Evolutionary conservation across 2,329 filamentous ascomycete genomes (phyloP).

Genomic region (Beauveria brongniartii): DNA sequence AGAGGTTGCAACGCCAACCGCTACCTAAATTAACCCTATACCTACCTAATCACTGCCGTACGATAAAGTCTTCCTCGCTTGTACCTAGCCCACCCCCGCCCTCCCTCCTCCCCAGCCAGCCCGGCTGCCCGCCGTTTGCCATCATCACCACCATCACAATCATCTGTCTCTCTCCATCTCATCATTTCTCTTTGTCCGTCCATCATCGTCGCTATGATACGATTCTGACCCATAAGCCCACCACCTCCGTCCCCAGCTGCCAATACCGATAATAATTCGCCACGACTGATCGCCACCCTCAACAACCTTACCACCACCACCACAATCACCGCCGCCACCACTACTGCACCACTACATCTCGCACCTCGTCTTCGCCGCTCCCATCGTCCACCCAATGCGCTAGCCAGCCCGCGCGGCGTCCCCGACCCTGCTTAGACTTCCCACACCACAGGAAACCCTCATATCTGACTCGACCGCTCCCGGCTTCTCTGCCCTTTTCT

Average conservation of each 20-base stretch:
- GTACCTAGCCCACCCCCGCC: neutral
- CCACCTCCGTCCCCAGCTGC: neutral
- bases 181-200: neutral
- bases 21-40: no score
- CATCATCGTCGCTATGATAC: neutral
- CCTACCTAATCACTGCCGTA: no score
- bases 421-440: neutral
- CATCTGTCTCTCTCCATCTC: neutral
- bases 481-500: neutral
- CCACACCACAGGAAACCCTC: neutral
- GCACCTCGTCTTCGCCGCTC: neutral
- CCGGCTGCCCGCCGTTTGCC: neutral
- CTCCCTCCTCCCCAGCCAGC: neutral
- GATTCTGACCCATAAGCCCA: neutral
- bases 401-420: conserved; percentile 1
- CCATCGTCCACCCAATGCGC: neutral
- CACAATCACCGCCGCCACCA: neutral
- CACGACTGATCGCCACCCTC: neutral
- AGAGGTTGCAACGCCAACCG: no score
- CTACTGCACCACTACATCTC: neutral
- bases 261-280: neutral
- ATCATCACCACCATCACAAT: neutral
- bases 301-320: neutral
- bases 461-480: neutral
- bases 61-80: no score